phyloP scores from a whole-genome alignment of 1,139 yeast genomes.

The Taphrina confusa region DNA sequence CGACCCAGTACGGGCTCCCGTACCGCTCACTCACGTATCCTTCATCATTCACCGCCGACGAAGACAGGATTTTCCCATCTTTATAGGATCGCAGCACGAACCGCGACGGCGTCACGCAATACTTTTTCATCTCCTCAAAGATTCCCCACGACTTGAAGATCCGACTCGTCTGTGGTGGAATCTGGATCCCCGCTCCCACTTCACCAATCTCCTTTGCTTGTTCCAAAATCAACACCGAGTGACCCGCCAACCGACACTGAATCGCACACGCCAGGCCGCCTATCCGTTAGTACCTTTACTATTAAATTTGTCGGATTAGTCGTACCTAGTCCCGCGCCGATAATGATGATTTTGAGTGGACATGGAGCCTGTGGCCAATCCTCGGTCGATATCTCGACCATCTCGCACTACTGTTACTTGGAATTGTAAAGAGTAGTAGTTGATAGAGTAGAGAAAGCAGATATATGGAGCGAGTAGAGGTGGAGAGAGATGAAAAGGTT shows the following conservation, averaged over 20 bases:
- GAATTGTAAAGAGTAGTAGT: too few species aligned
- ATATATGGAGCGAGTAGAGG: too few species aligned
- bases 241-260: constrained; percentile 47
- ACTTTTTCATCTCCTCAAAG: constrained; percentile 42
- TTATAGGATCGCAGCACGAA: constrained; percentile 43
- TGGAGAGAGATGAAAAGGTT: too few species aligned
- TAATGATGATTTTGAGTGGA: constrained; percentile 40
- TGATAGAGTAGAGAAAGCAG: too few species aligned
- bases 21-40: constrained; percentile 43
- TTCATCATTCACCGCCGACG: constrained; percentile 8
- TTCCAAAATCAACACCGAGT: constrained; percentile 48
- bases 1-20: constrained; percentile 44
- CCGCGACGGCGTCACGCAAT: constrained; percentile 44
- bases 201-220: constrained; percentile 48
- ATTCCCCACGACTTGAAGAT: constrained; percentile 45
- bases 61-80: constrained; percentile 43
- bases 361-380: constrained; percentile 11
- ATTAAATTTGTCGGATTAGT: not conserved
- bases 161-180: constrained; percentile 47
- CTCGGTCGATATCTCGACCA: not conserved
- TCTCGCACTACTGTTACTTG: too few species aligned
- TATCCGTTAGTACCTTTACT: not conserved
- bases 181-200: constrained; percentile 51
- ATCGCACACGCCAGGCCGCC: constrained; percentile 49
- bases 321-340: constrained; percentile 50